Conservation (phyloP, 352 stramenopile species). For the Plasmopara muralis region DNA sequence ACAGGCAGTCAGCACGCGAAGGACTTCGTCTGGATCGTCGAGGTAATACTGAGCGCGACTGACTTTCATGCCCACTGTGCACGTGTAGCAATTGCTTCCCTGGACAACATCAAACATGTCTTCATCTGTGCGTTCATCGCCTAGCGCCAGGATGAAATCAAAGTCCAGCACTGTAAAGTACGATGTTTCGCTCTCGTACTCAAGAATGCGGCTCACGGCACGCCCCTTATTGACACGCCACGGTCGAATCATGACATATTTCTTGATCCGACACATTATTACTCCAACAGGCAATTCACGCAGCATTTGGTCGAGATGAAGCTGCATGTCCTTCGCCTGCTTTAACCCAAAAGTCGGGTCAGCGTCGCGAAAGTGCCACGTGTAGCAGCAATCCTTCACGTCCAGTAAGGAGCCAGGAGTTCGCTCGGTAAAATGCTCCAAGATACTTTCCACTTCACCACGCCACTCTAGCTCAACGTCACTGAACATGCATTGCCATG, state of each 20-base stretch:
- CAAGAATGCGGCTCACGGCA: conserved; percentile 75
- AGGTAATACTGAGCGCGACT: conserved; percentile 80
- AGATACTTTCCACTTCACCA: conserved; percentile 72
- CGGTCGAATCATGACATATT: conserved; percentile 83
- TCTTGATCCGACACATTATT: conserved; percentile 86
- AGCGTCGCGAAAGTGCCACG: conserved; percentile 84
- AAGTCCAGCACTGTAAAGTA: conserved; percentile 73
- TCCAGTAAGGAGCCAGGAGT: conserved; percentile 82
- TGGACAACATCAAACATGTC: conserved; percentile 89
- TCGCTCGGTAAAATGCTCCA: conserved; percentile 84
- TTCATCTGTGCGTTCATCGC: conserved; percentile 83
- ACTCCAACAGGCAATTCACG: conserved; percentile 75
- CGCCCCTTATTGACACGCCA: conserved; percentile 85
- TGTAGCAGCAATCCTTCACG: conserved; percentile 82
- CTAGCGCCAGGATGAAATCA: conserved; percentile 81
- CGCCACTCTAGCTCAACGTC: conserved; percentile 74
- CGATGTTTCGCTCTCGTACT: conserved; percentile 71
- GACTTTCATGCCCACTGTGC: conserved; percentile 83
- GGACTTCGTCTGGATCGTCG: conserved; percentile 70
- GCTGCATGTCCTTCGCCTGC: conserved; percentile 84
- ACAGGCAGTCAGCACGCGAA: conserved; percentile 68
- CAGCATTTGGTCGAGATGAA: conserved; percentile 88
- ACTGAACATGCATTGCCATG: conserved; percentile 81
- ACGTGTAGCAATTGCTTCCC: conserved; percentile 85
- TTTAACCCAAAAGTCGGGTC: conserved; percentile 81